A percentile compares a stretch with the other conserved stretches of the same genome.
phyloP scores from a whole-genome alignment of 2,329 filamentous ascomycete species.

The Colletotrichum sojae region DNA sequence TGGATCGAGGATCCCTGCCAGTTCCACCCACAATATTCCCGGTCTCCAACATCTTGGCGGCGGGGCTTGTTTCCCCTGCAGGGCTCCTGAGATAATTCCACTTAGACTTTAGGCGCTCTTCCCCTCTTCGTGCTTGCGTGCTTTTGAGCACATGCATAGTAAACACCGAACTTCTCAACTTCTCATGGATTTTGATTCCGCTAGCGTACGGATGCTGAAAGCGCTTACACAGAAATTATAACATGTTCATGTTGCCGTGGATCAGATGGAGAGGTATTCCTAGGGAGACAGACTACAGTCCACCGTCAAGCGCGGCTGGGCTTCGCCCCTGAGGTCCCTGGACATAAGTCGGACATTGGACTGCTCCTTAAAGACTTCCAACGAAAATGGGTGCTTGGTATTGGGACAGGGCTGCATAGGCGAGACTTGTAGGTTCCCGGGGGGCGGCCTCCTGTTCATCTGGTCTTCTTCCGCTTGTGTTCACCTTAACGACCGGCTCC shows the following conservation, averaged over 20 bases:
- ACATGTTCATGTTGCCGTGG: background rate
- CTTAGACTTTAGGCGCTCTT: background rate
- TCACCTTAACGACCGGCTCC: conserved; percentile 8
- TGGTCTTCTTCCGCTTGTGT: background rate
- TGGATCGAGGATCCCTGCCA: conserved; percentile 5
- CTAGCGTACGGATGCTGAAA: background rate
- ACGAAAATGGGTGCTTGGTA: background rate
- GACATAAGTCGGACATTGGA: background rate
- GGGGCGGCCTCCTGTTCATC: background rate
- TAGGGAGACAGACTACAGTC: background rate
- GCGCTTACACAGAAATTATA: background rate
- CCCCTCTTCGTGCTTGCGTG: background rate
- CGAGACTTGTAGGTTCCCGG: background rate
- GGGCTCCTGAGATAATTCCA: conserved; percentile 24
- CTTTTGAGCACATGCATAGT: background rate
- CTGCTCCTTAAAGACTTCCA: background rate
- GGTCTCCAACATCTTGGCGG: conserved; percentile 20
- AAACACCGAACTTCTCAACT: background rate
- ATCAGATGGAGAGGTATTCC: background rate
- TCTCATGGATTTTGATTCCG: background rate
- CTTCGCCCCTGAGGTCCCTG: background rate
- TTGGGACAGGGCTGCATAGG: conserved; percentile 1
- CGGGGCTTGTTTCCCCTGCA: conserved; percentile 26
- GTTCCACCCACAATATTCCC: background rate
- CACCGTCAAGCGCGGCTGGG: background rate